A percentile compares a stretch with the other conserved stretches of the same genome.
Evolutionary conservation across 148 eudicot species (phyloP).

Genomic region (Dianthus caryophyllus): DNA sequence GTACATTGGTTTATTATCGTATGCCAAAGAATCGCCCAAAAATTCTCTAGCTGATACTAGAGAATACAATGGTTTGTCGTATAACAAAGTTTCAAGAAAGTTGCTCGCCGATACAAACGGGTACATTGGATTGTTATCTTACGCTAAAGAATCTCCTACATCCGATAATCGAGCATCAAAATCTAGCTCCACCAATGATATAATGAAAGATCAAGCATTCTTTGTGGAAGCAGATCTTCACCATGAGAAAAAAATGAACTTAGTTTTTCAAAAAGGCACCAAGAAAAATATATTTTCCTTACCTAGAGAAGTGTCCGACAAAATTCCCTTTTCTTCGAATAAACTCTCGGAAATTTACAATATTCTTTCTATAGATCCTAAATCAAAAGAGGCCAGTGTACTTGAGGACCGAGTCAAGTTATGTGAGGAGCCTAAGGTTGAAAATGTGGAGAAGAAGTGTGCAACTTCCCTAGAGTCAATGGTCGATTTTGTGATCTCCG

Average conservation of each 20-base stretch:
- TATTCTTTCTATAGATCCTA: conserved; percentile 10
- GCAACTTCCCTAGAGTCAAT: conserved; percentile 32
- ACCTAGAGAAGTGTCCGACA: conserved; percentile 16
- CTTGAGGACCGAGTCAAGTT: conserved; percentile 11
- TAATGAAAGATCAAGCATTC: conserved; percentile 9
- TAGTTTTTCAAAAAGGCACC: conserved; percentile 11
- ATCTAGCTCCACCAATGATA: not conserved
- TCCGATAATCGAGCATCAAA: not conserved
- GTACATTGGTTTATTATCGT: not conserved
- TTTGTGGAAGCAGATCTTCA: conserved; percentile 20
- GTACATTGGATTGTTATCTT: not conserved
- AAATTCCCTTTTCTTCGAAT: conserved; percentile 19
- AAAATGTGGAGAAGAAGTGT: conserved; percentile 25
- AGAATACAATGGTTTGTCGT: not conserved
- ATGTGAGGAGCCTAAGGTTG: conserved; percentile 22
- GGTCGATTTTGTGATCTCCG: conserved; percentile 25
- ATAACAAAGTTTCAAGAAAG: not conserved
- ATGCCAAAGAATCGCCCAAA: not conserved
- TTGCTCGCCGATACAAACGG: not conserved
- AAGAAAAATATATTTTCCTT: not conserved
- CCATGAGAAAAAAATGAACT: conserved; percentile 12
- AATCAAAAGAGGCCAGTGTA: conserved; percentile 17
- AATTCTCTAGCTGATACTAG: not conserved
- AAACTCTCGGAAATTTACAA: conserved; percentile 13
- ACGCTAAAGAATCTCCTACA: not conserved